These are phyloP conservation scores for Venturia aucupariae DNA, from an alignment of 2,329 filamentous ascomycete species.

Conservation along the genomic window DNA sequence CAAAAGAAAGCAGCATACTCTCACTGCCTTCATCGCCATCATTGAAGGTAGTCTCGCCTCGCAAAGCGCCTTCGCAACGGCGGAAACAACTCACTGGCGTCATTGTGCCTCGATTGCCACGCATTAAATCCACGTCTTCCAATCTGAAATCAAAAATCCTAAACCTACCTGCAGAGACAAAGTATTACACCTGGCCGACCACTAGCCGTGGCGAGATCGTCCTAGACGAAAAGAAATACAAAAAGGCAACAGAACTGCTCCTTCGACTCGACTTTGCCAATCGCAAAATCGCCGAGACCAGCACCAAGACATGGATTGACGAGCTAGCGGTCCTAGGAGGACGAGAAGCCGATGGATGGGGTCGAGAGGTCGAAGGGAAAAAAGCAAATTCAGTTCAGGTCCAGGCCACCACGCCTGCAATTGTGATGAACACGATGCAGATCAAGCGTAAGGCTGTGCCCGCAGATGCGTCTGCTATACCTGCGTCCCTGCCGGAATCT, in stretches of 20 bases:
- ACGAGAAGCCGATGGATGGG: slow-evolving; percentile 9
- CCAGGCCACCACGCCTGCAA: slow-evolving; percentile 25
- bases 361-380: slow-evolving; percentile 15
- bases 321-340: slow-evolving; percentile 47
- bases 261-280: slow-evolving; percentile 66
- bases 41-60: slow-evolving; percentile 3
- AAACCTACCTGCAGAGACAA: slow-evolving; percentile 26
- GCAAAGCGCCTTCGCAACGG: not conserved
- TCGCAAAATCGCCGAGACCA: slow-evolving; percentile 51
- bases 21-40: slow-evolving; percentile 4
- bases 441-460: slow-evolving; percentile 8
- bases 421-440: not conserved
- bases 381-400: slow-evolving; percentile 21
- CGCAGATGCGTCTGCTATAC: not conserved
- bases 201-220: slow-evolving; percentile 54
- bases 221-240: slow-evolving; percentile 56
- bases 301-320: slow-evolving; percentile 60
- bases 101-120: slow-evolving; percentile 55
- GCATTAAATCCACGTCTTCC: slow-evolving; percentile 47
- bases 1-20: not conserved
- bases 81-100: slow-evolving; percentile 40
- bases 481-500: not conserved
- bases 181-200: slow-evolving; percentile 58
- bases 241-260: slow-evolving; percentile 58
- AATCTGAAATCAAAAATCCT: slow-evolving; percentile 6